Percentiles rank a stretch among this genome's conserved stretches.
These are phyloP conservation scores for Paecilomyces fulvus DNA, from an alignment of 2,329 filamentous ascomycete genomes.

Conservation along the genomic window DNA sequence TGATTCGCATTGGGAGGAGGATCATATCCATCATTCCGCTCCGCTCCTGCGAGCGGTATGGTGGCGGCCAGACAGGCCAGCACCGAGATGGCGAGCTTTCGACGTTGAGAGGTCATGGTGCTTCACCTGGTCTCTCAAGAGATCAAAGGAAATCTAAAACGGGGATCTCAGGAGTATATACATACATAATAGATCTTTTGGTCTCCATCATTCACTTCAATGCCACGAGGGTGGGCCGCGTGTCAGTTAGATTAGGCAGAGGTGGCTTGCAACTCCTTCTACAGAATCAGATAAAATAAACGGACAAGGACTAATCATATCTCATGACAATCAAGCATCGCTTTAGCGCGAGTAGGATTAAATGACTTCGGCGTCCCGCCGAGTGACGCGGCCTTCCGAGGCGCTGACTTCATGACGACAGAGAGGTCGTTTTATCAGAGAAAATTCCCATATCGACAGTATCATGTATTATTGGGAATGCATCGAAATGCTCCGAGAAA, in stretches of 20 bases:
- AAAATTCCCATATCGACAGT: too few relatives aligned
- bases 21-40: neutral
- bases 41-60: neutral
- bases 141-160: neutral
- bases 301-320: neutral
- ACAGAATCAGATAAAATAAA: neutral
- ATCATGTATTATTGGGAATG: too few relatives aligned
- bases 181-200: neutral
- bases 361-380: neutral
- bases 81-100: neutral
- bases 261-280: neutral
- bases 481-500: too few relatives aligned
- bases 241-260: neutral
- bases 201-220: neutral
- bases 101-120: neutral
- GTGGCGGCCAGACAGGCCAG: neutral
- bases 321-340: neutral
- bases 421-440: neutral
- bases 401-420: neutral
- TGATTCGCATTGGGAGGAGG: slow-evolving; percentile 49
- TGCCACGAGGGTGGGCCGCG: neutral
- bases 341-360: neutral
- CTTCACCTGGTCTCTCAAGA: neutral
- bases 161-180: neutral
- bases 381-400: neutral